Evolutionary conservation across 2,329 filamentous ascomycete genomes (phyloP).

Genomic region (Alternaria metachromatica): DNA sequence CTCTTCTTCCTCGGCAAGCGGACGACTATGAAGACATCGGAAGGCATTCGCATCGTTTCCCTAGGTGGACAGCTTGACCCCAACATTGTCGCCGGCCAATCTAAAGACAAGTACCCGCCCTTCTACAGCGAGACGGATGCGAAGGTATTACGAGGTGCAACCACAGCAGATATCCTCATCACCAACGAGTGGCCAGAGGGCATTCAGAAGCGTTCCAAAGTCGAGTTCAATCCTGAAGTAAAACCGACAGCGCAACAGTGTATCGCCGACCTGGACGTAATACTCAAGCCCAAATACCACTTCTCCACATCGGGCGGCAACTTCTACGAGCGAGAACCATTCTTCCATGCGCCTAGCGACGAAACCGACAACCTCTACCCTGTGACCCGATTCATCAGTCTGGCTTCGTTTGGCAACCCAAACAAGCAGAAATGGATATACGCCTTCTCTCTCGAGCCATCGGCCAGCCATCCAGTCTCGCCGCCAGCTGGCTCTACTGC

Average conservation of each 20-base stretch:
- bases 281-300: constrained; percentile 90
- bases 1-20: constrained; percentile 86
- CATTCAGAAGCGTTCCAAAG: constrained; percentile 72
- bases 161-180: constrained; percentile 83
- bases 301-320: constrained; percentile 73
- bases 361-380: constrained; percentile 60
- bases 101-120: constrained; percentile 76
- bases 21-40: constrained; percentile 85
- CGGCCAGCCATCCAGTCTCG: constrained; percentile 64
- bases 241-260: constrained; percentile 66
- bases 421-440: constrained; percentile 82
- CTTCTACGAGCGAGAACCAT: constrained; percentile 92
- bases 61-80: constrained; percentile 77
- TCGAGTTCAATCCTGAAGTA: constrained; percentile 62
- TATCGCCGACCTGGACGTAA: constrained; percentile 77
- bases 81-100: constrained; percentile 66
- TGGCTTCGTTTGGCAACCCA: constrained; percentile 78
- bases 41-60: constrained; percentile 85
- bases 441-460: constrained; percentile 69
- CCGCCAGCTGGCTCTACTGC: constrained; percentile 75
- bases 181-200: constrained; percentile 85
- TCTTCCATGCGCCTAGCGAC: constrained; percentile 70
- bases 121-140: constrained; percentile 80
- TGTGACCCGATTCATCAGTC: constrained; percentile 87
- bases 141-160: constrained; percentile 75